A percentile compares a stretch with the other conserved stretches of the same genome.
These are phyloP conservation scores for Litsea cubeba DNA, from an alignment of 164 flowering plant species.

Conservation along the genomic window DNA sequence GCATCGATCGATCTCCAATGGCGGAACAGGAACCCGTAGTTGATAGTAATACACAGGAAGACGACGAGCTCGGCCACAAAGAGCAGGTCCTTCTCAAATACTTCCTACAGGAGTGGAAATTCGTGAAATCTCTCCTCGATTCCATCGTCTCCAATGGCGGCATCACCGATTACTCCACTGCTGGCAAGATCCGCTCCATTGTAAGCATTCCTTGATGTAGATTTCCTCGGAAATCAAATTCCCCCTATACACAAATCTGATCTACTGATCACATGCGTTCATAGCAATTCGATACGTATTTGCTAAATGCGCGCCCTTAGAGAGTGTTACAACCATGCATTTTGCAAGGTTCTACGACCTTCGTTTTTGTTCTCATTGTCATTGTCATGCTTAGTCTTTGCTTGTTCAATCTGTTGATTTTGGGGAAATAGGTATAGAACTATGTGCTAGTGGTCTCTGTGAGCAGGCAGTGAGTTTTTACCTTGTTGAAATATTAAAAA, in stretches of 20 bases:
- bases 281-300: too few relatives aligned
- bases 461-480: too few relatives aligned
- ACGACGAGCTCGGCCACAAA: constrained; percentile 73
- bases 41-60: constrained; percentile 25
- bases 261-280: background rate
- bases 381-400: background rate
- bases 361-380: background rate
- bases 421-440: too few relatives aligned
- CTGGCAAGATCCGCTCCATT: constrained; percentile 76
- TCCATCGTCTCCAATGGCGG: constrained; percentile 61
- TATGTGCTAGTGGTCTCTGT: too few relatives aligned
- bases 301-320: too few relatives aligned
- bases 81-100: constrained; percentile 65
- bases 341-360: background rate
- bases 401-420: background rate
- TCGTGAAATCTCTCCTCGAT: constrained; percentile 72
- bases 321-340: too few relatives aligned
- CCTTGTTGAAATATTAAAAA: too few relatives aligned
- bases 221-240: too few relatives aligned
- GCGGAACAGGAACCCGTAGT: constrained; percentile 7
- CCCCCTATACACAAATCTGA: background rate
- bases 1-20: too few relatives aligned
- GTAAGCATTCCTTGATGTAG: constrained; percentile 28
- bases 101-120: constrained; percentile 84
- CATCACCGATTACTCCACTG: constrained; percentile 57